Evolutionary conservation across 202 grass and related monocot genomes (phyloP).

Genomic region (Setaria italica): DNA sequence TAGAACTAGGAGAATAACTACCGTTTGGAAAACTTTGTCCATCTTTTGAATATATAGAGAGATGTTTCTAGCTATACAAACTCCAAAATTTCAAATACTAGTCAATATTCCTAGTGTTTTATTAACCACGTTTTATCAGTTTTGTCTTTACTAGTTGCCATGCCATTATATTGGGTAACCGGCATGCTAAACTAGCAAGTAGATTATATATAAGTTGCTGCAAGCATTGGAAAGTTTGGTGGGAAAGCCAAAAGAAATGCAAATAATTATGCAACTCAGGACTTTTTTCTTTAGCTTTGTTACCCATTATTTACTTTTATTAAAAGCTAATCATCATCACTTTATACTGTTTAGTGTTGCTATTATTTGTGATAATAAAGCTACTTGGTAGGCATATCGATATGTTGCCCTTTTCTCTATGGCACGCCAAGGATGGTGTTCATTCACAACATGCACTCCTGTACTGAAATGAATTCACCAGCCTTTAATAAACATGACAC

Average conservation of each 20-base stretch:
- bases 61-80: neutral
- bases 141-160: neutral
- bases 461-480: slow-evolving; percentile 6
- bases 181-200: neutral
- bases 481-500: neutral
- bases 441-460: neutral
- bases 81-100: neutral
- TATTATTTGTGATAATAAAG: slow-evolving; percentile 34
- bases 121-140: neutral
- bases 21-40: neutral
- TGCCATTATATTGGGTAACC: neutral
- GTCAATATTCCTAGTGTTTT: neutral
- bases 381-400: slow-evolving; percentile 33
- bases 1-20: neutral
- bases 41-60: neutral
- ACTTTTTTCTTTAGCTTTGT: slow-evolving; percentile 24
- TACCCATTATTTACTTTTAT: slow-evolving; percentile 27
- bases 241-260: neutral
- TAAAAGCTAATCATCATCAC: slow-evolving; percentile 44
- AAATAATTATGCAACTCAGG: neutral
- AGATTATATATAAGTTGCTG: neutral
- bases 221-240: neutral
- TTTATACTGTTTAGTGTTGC: neutral
- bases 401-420: slow-evolving; percentile 4
- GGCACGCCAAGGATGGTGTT: neutral